Base-by-base conservation (phyloP, 116 monocot genomes). In the Posidonia oceanica region DNA sequence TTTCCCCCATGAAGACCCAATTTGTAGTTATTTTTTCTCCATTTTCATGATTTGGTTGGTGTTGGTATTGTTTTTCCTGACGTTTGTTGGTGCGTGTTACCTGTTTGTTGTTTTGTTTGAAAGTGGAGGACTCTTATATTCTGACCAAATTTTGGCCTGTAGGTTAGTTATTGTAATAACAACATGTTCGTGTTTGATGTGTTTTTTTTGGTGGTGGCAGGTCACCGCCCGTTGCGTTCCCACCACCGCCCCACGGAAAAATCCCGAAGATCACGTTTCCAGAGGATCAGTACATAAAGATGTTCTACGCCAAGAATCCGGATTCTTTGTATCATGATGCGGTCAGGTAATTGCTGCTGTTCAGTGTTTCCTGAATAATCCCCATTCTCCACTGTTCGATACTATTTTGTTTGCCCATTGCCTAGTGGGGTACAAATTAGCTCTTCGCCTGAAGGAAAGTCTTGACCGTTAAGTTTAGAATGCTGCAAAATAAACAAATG, bases 291-390 rank as follows among this genome's bases (percentile, higher is more conserved):
- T 83, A 83, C 44, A 69, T 83, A 40, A 72, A 71, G 70, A 83
- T 69, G 66, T 97, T 97, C 82, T 83, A 78, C 72, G 80, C 82
- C 69, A 85, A 79, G 69, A 70, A 97, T 73, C 87, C 97, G 1
- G 85, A 91, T 80, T 97, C 92, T 42, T 61, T 89, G 39, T 92
- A 97, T 57, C 92, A 97, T 63, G 92, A 97, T 79, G 85, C 85
- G 13, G 63, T 97, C 66, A 83, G 78, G 97, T 96, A 91, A 64
- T 12, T 62, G 29, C 60, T 48, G n/a, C 16, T 40, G 36, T 38
- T 17, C 7, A 36, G 16, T 53, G 23, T 61, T 61, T 18, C 52
- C 21, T 40, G 21, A 14, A 37, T 23, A 38, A 5, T 66, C 4
- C 7, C 3, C 39, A 22, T 29, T 66, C 14, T 5, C 6, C 40